Percentiles rank a stretch among this genome's conserved stretches.
phyloP scores from a whole-genome alignment of 2,329 filamentous ascomycete species.

The Paecilomyces sp. region DNA sequence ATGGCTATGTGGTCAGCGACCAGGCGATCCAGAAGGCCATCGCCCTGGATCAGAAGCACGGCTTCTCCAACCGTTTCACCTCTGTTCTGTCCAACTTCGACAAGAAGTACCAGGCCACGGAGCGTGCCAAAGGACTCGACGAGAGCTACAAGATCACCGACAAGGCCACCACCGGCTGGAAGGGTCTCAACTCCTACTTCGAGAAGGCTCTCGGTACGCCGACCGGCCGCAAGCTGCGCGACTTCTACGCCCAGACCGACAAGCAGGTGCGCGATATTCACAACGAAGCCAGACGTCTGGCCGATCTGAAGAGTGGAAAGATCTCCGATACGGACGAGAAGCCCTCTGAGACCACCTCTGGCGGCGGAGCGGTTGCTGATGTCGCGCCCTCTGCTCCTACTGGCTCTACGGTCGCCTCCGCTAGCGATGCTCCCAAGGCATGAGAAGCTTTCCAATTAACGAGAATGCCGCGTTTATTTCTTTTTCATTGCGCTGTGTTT shows the following conservation, averaged over 20 bases:
- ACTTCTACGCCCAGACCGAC: constrained; percentile 78
- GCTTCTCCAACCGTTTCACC: constrained; percentile 74
- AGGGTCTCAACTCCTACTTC: constrained; percentile 78
- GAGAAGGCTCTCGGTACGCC: constrained; percentile 85
- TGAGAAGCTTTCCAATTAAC: background rate
- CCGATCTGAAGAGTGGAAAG: constrained; percentile 68
- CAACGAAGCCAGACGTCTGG: constrained; percentile 78
- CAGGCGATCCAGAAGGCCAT: constrained; percentile 75
- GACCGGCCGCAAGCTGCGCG: constrained; percentile 77
- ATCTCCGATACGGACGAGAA: constrained; percentile 27
- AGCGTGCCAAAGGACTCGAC: constrained; percentile 78
- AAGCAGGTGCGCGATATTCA: constrained; percentile 95
- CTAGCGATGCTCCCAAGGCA: background rate
- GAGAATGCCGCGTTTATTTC: background rate
- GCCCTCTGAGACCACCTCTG: constrained; percentile 35
- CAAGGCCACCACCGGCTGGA: constrained; percentile 60
- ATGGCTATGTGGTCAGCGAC: constrained; percentile 80
- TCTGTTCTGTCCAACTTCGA: constrained; percentile 70
- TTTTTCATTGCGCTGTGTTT: background rate
- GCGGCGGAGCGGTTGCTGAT: constrained; percentile 25
- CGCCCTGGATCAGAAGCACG: constrained; percentile 82
- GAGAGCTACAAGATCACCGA: constrained; percentile 73
- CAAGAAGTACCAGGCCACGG: constrained; percentile 76
- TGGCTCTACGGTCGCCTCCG: background rate
- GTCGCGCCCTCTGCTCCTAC: background rate